Evolutionary conservation across 441 rosid genomes (phyloP), one percentile per base, ranked within the genome.

Genomic region (Bocquillonia castaneifolia): DNA sequence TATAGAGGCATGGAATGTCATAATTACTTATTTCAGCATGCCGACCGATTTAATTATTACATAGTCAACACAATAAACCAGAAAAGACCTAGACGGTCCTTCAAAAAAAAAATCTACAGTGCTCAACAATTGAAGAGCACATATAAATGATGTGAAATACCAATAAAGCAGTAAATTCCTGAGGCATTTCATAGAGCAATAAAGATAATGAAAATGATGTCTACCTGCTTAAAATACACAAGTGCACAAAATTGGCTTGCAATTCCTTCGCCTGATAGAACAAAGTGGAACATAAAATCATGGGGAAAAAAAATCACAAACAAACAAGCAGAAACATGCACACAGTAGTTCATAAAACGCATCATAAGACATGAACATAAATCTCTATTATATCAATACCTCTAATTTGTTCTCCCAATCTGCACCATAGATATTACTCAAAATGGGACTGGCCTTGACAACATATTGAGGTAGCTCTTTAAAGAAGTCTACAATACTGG

Each of bases 381-480:
- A 37, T 66, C 28, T 42, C 25, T 29, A 32, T 70, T 39, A 15
- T 44, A 26, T 54, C 48, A 74, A 64, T 80, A 93, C 99, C 97
- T 91, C 88, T n/a, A 93, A 91, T 75, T 79, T 85, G 60, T 56
- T 86, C 83, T 89, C 93, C 96, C 97, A 93, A 69, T 88, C 92
- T 56, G 82, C 76, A 55, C 99, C 99, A 74, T 86, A 87, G 51
- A 78, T 64, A 59, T 78, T 79, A 75, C 87, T 73, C 61, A 93
- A 75, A 7, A 87, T 76, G 63, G 95, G 83, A 71, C 89, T 91
- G 67, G 91, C 88, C 85, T 93, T 91, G 64, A 87, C 79, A 71
- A 87, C 76, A 85, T 85, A 91, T 70, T 89, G 99, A 73, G 96
- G 96, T 34, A 89, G 80, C 81, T 91, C 96, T 72, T 77, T 87